These are phyloP conservation scores for Dioscorea dumetorum DNA, from an alignment of 106 monocot genomes.

Conservation along the genomic window DNA sequence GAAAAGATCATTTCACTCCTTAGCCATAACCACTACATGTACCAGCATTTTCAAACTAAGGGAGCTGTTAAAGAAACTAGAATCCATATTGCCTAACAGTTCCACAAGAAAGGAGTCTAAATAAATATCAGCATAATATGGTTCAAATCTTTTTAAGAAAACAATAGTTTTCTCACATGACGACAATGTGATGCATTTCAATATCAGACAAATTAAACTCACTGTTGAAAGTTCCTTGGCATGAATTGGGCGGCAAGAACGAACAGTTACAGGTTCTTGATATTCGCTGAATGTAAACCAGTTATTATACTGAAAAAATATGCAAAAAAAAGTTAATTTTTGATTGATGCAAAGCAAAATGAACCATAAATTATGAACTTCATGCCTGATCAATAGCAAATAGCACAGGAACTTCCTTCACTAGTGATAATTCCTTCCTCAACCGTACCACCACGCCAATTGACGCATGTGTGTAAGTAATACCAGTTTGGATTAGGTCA, in stretches of 20 bases:
- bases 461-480: slow-evolving; percentile 68
- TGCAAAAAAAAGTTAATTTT: slow-evolving; percentile 2
- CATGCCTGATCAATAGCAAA: slow-evolving; percentile 94
- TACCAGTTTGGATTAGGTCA: slow-evolving; percentile 90
- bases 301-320: slow-evolving; percentile 69
- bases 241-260: slow-evolving; percentile 77
- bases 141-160: too few species aligned
- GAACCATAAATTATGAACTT: neutral
- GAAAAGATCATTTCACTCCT: too few species aligned
- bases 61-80: too few species aligned
- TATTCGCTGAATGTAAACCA: slow-evolving; percentile 99
- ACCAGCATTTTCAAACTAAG: too few species aligned
- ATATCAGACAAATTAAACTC: slow-evolving; percentile 7
- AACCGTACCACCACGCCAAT: slow-evolving; percentile 81
- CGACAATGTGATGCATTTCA: too few species aligned
- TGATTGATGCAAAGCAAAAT: neutral
- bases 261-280: slow-evolving; percentile 64
- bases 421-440: slow-evolving; percentile 80
- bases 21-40: too few species aligned
- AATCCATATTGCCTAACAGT: too few species aligned
- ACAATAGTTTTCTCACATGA: too few species aligned
- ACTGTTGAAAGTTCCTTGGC: slow-evolving; percentile 82
- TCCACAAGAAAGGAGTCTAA: too few species aligned
- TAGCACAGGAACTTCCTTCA: slow-evolving; percentile 87
- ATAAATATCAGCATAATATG: too few species aligned